Conservation (phyloP, 805 yeast species). For the Wickerhamomyces hampshirensis region DNA sequence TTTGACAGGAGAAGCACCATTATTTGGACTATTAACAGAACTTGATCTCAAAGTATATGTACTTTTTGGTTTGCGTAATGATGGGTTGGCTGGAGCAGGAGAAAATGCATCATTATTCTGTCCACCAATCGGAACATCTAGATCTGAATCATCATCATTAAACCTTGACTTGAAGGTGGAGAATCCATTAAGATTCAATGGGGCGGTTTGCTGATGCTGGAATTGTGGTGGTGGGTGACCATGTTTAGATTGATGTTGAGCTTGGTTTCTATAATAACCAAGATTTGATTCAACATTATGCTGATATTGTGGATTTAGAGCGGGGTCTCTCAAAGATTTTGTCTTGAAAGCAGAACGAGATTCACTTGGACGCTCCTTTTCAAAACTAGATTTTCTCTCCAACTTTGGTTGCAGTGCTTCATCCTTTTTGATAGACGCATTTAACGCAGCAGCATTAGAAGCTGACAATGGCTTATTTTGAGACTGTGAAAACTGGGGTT, state of each 20-base stretch:
- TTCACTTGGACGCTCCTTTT: slow-evolving; percentile 35
- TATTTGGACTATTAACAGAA: slow-evolving; percentile 16
- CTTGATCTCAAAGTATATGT: slow-evolving; percentile 25
- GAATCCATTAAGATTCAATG: slow-evolving; percentile 23
- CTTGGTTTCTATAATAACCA: slow-evolving; percentile 25
- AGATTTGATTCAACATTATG: slow-evolving; percentile 18
- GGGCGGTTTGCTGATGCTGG: slow-evolving; percentile 3
- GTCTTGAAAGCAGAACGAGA: slow-evolving; percentile 33
- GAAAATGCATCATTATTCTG: slow-evolving; percentile 7
- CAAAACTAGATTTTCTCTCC: slow-evolving; percentile 47
- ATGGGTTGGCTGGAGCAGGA: slow-evolving; percentile 16
- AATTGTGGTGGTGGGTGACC: slow-evolving; percentile 13
- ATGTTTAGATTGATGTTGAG: slow-evolving; percentile 11
- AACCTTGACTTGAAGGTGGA: slow-evolving; percentile 43
- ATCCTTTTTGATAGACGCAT: slow-evolving; percentile 48
- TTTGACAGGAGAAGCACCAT: slow-evolving; percentile 22
- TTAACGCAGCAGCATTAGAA: slow-evolving; percentile 30
- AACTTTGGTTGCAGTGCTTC: slow-evolving; percentile 26
- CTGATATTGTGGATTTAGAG: slow-evolving; percentile 14
- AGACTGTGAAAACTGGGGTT: not conserved
- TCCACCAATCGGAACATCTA: slow-evolving; percentile 26
- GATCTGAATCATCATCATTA: slow-evolving; percentile 61
- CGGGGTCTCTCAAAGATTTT: slow-evolving; percentile 31
- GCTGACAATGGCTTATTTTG: slow-evolving; percentile 11
- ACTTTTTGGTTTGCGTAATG: slow-evolving; percentile 23